Evolutionary conservation across 2,329 filamentous ascomycete species (phyloP).

Genomic region (Ceratocystis cacaofunesta): DNA sequence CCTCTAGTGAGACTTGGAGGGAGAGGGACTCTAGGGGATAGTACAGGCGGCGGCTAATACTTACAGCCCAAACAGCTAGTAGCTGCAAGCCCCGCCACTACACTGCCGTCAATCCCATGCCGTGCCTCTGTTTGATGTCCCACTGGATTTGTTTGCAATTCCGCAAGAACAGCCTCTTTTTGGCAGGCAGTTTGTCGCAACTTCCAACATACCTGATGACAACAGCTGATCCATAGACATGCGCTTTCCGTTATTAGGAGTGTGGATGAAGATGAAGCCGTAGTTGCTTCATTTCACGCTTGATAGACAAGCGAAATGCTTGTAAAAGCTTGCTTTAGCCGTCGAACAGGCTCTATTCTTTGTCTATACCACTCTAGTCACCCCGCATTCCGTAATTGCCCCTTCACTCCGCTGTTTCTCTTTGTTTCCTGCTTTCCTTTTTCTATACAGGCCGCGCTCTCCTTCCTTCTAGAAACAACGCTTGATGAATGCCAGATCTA

Average conservation of each 20-base stretch:
- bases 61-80: not conserved
- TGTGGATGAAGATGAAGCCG: not conserved
- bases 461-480: not conserved
- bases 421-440: not conserved
- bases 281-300: not conserved
- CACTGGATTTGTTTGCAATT: not conserved
- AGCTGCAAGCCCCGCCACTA: not conserved
- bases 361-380: not conserved
- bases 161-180: not conserved
- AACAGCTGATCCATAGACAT: not conserved
- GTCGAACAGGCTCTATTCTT: not conserved
- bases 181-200: not conserved
- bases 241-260: not conserved
- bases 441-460: not conserved
- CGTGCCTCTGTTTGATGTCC: not conserved
- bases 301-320: not conserved
- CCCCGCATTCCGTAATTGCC: not conserved
- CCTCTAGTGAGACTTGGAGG: not conserved
- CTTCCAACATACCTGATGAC: not conserved
- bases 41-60: not conserved
- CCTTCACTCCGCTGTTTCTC: conserved; percentile 3
- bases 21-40: not conserved
- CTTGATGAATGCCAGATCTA: not conserved
- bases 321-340: not conserved
- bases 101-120: not conserved